Evolutionary conservation across 2,329 filamentous ascomycete species (phyloP).

Genomic region (Sporothrix dimorphospora): DNA sequence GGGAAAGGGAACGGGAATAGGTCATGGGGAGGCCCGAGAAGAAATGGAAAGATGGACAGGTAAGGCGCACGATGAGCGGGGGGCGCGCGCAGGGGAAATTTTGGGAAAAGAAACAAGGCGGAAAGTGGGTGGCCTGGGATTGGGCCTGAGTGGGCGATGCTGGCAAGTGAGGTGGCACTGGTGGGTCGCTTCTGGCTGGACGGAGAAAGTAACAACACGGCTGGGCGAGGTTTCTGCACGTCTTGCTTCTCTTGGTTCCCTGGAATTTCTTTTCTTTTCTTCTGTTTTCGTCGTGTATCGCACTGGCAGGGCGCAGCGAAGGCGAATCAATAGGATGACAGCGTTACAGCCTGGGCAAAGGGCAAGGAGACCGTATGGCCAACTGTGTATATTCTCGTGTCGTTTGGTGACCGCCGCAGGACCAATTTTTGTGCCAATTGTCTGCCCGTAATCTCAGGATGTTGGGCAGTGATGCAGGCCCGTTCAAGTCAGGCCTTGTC

Average conservation of each 20-base stretch:
- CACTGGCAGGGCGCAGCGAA: slow-evolving; percentile 9
- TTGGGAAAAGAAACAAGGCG: slow-evolving; percentile 13
- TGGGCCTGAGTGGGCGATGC: slow-evolving; percentile 20
- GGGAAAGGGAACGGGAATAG: background rate
- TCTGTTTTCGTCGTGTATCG: background rate
- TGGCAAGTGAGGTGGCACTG: slow-evolving; percentile 24
- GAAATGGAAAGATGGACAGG: slow-evolving; percentile 27
- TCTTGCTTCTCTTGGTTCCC: background rate
- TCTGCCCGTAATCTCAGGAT: background rate
- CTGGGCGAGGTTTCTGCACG: background rate
- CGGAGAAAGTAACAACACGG: slow-evolving; percentile 11
- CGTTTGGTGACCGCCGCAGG: background rate
- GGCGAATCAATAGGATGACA: slow-evolving; percentile 4
- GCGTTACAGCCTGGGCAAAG: slow-evolving; percentile 10
- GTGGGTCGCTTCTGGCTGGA: slow-evolving; percentile 17
- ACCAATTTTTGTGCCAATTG: background rate
- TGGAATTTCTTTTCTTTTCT: background rate
- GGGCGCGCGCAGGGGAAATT: slow-evolving; percentile 6
- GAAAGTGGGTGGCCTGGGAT: slow-evolving; percentile 10
- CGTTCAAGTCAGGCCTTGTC: slow-evolving; percentile 14
- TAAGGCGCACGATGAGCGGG: slow-evolving; percentile 7
- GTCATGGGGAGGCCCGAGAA: slow-evolving; percentile 31
- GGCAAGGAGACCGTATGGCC: background rate
- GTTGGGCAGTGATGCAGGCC: slow-evolving; percentile 30
- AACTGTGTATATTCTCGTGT: background rate